These are phyloP conservation scores for Monosiga brevicollis DNA, from an alignment of 78 protist species.

Conservation along the genomic window DNA sequence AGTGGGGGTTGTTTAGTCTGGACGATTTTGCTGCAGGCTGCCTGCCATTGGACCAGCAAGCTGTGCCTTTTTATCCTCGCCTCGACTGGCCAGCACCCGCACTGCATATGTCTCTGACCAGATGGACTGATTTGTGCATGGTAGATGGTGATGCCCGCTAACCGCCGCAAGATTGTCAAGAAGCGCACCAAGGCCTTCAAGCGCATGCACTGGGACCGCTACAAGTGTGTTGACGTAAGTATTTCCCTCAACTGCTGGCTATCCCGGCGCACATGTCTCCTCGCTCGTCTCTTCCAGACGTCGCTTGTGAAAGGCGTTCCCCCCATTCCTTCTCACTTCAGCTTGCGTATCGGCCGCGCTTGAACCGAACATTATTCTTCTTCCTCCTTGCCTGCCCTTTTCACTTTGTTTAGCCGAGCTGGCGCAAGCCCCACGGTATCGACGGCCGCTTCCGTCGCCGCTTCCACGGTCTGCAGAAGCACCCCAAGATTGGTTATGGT, in stretches of 20 bases:
- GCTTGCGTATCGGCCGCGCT: not conserved
- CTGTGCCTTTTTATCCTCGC: no score
- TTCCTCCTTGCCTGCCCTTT: not conserved
- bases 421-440: slow-evolving; percentile 96
- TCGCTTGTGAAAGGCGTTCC: not conserved
- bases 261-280: no score
- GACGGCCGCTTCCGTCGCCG: slow-evolving; percentile 90
- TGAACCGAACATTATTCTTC: not conserved
- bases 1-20: not conserved
- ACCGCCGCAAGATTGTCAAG: slow-evolving; percentile 68
- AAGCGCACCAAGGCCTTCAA: slow-evolving; percentile 82
- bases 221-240: slow-evolving; percentile 37
- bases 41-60: not conserved
- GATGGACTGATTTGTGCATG: not conserved
- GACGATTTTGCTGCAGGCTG: not conserved
- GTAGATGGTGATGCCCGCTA: slow-evolving; percentile 26
- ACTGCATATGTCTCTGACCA: not conserved
- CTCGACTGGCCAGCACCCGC: no score
- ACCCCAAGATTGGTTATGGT: slow-evolving; percentile 93
- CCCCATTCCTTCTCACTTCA: no score
- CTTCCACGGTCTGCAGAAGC: slow-evolving; percentile 65
- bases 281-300: not conserved
- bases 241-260: no score
- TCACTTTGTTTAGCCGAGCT: slow-evolving; percentile 31
- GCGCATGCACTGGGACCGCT: slow-evolving; percentile 88